Conservation (phyloP, 768 basidiomycete species). For the Paxillus rubicundulus region DNA sequence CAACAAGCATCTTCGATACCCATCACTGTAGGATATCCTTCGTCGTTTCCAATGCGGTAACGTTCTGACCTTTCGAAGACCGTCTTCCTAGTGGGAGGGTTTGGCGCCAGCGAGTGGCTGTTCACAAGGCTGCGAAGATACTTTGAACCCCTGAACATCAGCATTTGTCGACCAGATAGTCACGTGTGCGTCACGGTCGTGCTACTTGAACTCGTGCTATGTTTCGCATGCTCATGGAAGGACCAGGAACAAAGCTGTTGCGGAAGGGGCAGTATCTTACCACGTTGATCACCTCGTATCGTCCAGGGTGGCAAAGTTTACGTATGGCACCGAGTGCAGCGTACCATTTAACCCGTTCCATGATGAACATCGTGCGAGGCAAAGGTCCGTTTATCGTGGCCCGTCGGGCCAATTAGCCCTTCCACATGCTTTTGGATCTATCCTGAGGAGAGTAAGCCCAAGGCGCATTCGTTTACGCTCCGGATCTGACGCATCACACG, state of each 20-base stretch:
- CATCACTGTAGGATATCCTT: slow-evolving; percentile 30
- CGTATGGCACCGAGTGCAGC: slow-evolving; percentile 45
- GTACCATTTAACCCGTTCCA: slow-evolving; percentile 34
- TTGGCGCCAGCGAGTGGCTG: slow-evolving; percentile 50
- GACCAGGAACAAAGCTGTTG: slow-evolving; percentile 47
- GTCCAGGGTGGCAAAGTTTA: slow-evolving; percentile 45
- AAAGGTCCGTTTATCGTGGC: slow-evolving; percentile 30
- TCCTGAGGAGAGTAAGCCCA: slow-evolving; percentile 39
- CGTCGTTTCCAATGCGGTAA: background rate
- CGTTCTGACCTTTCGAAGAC: slow-evolving; percentile 17
- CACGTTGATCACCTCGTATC: slow-evolving; percentile 48
- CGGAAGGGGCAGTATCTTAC: slow-evolving; percentile 47
- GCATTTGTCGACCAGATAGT: slow-evolving; percentile 49
- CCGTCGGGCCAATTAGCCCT: slow-evolving; percentile 40
- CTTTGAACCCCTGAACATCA: slow-evolving; percentile 38
- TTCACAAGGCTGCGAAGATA: slow-evolving; percentile 40
- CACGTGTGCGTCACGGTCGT: slow-evolving; percentile 48
- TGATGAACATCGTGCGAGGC: slow-evolving; percentile 41
- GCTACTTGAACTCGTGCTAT: no score
- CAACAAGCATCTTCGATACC: slow-evolving; percentile 27
- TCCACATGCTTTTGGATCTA: slow-evolving; percentile 41
- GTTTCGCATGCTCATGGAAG: slow-evolving; percentile 9
- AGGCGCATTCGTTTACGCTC: background rate
- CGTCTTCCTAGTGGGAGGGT: slow-evolving; percentile 54
- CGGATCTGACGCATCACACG: background rate